Evolutionary conservation across 331 rosid species (phyloP).

Genomic region (Rhamnella rubrinervis): DNA sequence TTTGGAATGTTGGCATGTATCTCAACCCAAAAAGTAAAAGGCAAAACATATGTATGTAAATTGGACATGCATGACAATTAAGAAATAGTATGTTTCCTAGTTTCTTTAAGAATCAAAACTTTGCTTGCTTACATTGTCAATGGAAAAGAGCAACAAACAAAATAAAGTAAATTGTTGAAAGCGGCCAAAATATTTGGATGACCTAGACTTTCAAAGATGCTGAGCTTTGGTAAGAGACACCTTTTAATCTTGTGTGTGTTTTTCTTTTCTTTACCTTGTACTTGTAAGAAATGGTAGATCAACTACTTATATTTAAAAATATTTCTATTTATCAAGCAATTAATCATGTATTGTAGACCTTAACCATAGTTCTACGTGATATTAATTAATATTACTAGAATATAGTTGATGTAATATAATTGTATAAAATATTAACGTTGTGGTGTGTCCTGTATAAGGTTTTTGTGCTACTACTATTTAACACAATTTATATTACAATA

Average conservation of each 20-base stretch:
- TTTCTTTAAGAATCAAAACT: slow-evolving; percentile 21
- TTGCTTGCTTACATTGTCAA: slow-evolving; percentile 33
- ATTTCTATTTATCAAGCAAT: no score
- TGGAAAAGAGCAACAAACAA: slow-evolving; percentile 14
- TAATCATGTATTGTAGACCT: no score
- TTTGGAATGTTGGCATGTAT: not conserved
- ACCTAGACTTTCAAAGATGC: slow-evolving; percentile 9
- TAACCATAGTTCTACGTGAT: no score
- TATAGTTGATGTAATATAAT: no score
- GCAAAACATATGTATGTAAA: not conserved
- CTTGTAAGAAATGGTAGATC: not conserved
- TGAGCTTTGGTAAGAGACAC: not conserved
- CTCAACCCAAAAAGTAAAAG: not conserved
- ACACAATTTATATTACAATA: no score
- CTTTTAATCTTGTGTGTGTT: slow-evolving; percentile 2
- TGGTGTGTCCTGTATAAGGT: no score
- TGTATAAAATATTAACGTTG: no score
- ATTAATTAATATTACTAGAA: no score
- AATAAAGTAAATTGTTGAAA: slow-evolving; percentile 4
- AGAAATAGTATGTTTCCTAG: not conserved
- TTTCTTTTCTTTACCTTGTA: not conserved
- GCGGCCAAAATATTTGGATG: not conserved
- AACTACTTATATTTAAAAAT: no score
- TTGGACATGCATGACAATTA: not conserved
- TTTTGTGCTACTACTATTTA: no score